These are phyloP conservation scores for Citrullus amarus DNA, from an alignment of 306 rosid species.

Conservation along the genomic window DNA sequence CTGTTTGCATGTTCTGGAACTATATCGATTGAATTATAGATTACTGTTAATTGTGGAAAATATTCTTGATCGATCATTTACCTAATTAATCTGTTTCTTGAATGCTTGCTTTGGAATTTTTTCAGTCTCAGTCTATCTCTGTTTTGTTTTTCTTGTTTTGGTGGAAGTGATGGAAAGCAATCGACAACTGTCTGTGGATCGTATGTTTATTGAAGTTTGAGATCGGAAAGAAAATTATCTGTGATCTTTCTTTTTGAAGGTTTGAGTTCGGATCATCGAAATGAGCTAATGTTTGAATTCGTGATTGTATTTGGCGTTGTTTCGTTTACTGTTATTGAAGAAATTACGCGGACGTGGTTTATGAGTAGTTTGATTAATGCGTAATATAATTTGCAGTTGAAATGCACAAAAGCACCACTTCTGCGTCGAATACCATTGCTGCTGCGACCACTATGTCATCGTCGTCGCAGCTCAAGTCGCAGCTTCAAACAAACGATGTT, in stretches of 20 bases:
- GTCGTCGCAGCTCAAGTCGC: slow-evolving; percentile 17
- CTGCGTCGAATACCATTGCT: slow-evolving; percentile 24
- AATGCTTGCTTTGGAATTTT: background rate
- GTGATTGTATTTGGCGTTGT: background rate
- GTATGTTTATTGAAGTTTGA: background rate
- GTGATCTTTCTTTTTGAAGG: background rate
- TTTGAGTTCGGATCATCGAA: background rate
- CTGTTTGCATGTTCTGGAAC: background rate
- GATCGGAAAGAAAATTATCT: background rate
- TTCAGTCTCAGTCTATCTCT: background rate
- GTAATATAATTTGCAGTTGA: background rate
- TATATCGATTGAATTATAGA: background rate
- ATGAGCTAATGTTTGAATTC: background rate
- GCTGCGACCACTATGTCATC: slow-evolving; percentile 17
- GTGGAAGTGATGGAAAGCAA: background rate
- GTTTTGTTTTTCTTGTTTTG: background rate
- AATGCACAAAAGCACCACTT: slow-evolving; percentile 41
- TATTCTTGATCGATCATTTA: background rate
- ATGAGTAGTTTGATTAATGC: background rate
- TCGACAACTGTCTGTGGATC: background rate
- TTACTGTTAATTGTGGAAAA: background rate
- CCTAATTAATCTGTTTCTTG: background rate
- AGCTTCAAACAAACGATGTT: slow-evolving; percentile 21
- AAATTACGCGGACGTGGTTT: background rate
- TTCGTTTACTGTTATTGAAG: background rate